Base-by-base conservation (phyloP, 2,329 filamentous ascomycete genomes). In the Capronia coronata region DNA sequence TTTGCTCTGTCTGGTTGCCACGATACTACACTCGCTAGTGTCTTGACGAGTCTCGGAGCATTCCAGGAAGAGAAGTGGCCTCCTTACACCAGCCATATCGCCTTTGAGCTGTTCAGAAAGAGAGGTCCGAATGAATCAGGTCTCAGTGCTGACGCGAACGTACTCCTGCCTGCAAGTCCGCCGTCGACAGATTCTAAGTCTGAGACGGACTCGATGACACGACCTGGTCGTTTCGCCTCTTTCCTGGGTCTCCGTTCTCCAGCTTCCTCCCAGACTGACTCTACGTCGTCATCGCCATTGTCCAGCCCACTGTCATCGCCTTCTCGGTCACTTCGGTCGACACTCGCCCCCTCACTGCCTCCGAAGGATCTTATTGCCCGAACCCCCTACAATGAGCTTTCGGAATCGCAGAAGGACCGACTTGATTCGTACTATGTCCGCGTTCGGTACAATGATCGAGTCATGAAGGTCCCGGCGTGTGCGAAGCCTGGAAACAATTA, bases 31-130 rank as follows among this genome's bases (percentile, higher is more conserved):
- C 76, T 98, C 3, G 93, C 87, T 2, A 86, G 79, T 1, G 73
- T 88, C 1, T 71, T 98, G 22, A 72, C 83, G 13, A 87, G 86
- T 58, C 68, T 97, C 5, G 93, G 91, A 2, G 85, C 86, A 2
- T 93, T 87, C 64, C 74, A 86, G 35, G 71, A 72, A 16, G 78
- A 78, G 41, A 75, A 77, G 29, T 98, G 93, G 93, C 93, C 93
- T 1, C 90, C 89, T 0, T 98, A 91, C 63, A 96, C 91, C 0
- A 91, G 86, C 60, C 89, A 94, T 61, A 77, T 98, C 57, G 90
- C 93, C 25, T 74, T 98, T 47, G 93, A 98, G 68, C 76, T 97
- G 54, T 96, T 97, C 73, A 80, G 78, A 34, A 76, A 79, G 58
- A 46, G 51, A 32, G 41, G 41, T 61, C 60, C 55, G 61, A 61